Evolutionary conservation across 139 green algal species (phyloP).

Genomic region (Chlamydomonas urium): DNA sequence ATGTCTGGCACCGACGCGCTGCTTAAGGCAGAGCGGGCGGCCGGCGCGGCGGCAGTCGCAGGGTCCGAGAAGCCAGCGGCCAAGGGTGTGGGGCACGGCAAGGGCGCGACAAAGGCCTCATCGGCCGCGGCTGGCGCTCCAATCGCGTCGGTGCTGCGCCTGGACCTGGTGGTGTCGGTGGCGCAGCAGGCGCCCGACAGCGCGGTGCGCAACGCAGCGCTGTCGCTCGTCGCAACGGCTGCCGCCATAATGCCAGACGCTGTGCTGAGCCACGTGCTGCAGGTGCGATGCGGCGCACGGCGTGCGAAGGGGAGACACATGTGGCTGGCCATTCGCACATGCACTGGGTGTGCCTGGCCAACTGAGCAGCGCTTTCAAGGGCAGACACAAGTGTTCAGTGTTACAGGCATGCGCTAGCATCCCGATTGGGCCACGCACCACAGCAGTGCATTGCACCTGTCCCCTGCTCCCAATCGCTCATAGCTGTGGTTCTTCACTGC

Average conservation of each 20-base stretch:
- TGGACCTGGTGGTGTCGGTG: conserved; percentile 52
- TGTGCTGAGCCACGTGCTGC: conserved; percentile 55
- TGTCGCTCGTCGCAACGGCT: conserved; percentile 58
- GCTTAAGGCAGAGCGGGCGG: not conserved
- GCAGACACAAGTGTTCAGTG: too few relatives aligned
- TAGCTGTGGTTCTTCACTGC: too few relatives aligned
- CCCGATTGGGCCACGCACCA: too few relatives aligned
- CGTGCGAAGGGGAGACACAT: too few relatives aligned
- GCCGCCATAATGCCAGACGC: conserved; percentile 36
- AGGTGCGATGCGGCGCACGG: too few relatives aligned
- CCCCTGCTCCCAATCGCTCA: too few relatives aligned
- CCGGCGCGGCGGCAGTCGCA: not conserved
- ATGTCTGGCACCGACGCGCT: conserved; percentile 40
- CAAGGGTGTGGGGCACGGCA: not conserved
- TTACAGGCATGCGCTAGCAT: too few relatives aligned
- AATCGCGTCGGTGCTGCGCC: not conserved
- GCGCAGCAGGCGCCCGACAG: conserved; percentile 51
- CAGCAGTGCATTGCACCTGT: not conserved
- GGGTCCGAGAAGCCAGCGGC: not conserved
- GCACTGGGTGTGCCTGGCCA: too few relatives aligned
- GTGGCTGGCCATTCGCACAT: too few relatives aligned
- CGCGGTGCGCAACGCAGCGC: conserved; percentile 58
- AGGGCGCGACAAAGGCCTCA: too few relatives aligned
- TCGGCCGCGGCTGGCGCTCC: not conserved
- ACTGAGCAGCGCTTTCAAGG: too few relatives aligned